Evolutionary conservation across 2,329 filamentous ascomycete species (phyloP), one percentile per base, ranked within the genome.

Genomic region (Ophiostoma novo-ulmi): DNA sequence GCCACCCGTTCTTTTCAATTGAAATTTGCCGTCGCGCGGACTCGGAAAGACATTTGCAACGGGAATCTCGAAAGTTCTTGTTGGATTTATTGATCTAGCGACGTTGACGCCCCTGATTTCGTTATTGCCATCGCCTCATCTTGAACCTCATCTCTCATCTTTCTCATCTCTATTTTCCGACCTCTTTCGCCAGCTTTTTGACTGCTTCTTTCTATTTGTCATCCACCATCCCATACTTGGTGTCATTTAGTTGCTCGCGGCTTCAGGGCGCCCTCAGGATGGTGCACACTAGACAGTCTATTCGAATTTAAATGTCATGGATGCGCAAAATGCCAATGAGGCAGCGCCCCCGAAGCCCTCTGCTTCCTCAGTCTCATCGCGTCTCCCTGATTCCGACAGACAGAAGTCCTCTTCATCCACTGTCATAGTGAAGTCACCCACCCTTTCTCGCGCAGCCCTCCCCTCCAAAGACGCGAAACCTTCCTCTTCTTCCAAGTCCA

Each of bases 321-420:
- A 88, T 87, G 85, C 85, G 85, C 86, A 87, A 82, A 87, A 88
- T 88, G 86, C 85, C 84, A 82, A 83, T 82, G 85, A 86, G 83
- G 83, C 84, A 82, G 84, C 85, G 80, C 84, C 83, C 80, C 84
- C 83, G 82, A 87, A 85, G 85, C 84, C 82, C 79, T 79, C 82
- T 80, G 83, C 84, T 83, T 84, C 84, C 77, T 80, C 83, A 76
- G 81, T 81, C 67, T 61, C 80, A 78, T 72, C 73, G 44, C 73
- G 73, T 64, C 80, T 80, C 75, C 75, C 75, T 74, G 79, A 81
- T 72, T 72, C 76, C 73, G 78, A 80, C 58, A 77, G 78, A 73
- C 70, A 76, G 71, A 79, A 76, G 74, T 69, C 78, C 70, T 76
- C 78, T 68, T 73, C 74, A 67, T 44, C 71, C 13, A 48, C 74